phyloP scores from a whole-genome alignment of 1,139 yeast species.

The Saccharomyces pastorianus region DNA sequence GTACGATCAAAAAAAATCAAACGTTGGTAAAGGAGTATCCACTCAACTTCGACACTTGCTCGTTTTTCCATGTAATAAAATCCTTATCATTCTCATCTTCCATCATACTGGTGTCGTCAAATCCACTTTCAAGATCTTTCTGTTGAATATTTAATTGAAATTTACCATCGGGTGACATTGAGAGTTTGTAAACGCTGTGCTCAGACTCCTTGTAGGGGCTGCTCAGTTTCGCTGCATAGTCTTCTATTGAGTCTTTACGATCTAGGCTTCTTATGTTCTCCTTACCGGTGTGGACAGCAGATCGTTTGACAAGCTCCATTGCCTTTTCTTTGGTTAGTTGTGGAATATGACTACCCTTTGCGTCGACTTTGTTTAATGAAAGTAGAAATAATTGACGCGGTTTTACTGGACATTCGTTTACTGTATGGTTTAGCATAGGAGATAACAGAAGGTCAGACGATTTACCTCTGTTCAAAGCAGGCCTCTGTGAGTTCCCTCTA shows the following conservation, averaged over 20 bases:
- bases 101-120: constrained; percentile 25
- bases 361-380: constrained; percentile 16
- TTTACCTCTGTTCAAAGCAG: neutral
- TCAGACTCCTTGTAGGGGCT: constrained; percentile 26
- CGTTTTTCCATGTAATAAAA: constrained; percentile 24
- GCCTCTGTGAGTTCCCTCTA: neutral
- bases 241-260: neutral
- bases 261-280: neutral
- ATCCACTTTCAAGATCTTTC: constrained; percentile 10
- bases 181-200: constrained; percentile 25
- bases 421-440: neutral
- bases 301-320: neutral
- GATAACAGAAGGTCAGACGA: constrained; percentile 1
- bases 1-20: too few relatives aligned
- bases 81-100: constrained; percentile 26
- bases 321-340: constrained; percentile 10
- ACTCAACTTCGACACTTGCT: constrained; percentile 23
- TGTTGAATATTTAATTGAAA: constrained; percentile 20
- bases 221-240: constrained; percentile 5
- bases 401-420: constrained; percentile 6
- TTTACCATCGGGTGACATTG: constrained; percentile 29
- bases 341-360: constrained; percentile 15
- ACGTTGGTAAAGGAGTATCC: constrained; percentile 1
- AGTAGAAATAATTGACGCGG: constrained; percentile 16
- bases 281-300: constrained; percentile 1